Percentiles rank a stretch among this genome's conserved stretches.
phyloP scores from a whole-genome alignment of 192 early-diverging fungal genomes.

The Mortierella hygrophila region DNA sequence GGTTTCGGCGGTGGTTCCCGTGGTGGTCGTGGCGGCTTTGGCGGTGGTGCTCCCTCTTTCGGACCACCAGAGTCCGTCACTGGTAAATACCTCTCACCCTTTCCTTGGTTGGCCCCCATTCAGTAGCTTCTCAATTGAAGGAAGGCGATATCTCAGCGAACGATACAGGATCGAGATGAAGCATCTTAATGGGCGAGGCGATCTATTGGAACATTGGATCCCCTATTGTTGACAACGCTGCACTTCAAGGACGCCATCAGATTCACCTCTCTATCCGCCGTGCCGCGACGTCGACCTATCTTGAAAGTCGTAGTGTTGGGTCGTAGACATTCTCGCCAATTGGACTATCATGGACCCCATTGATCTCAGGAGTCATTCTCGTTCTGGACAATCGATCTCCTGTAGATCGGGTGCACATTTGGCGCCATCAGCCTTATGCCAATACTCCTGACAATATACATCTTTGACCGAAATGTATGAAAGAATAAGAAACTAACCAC shows the following conservation, averaged over 20 bases:
- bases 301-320: too few relatives aligned
- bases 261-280: too few relatives aligned
- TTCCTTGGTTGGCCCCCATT: background rate
- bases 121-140: background rate
- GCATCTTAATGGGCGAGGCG: background rate
- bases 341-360: too few relatives aligned
- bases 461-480: background rate
- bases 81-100: conserved; percentile 41
- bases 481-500: background rate
- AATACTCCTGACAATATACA: background rate
- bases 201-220: background rate
- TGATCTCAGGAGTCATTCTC: too few relatives aligned
- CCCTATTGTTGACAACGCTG: background rate
- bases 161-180: background rate
- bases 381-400: too few relatives aligned
- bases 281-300: too few relatives aligned
- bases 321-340: too few relatives aligned
- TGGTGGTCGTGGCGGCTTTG: conserved; percentile 66
- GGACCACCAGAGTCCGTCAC: conserved; percentile 86
- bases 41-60: conserved; percentile 63
- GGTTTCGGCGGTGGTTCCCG: conserved; percentile 60
- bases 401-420: too few relatives aligned
- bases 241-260: too few relatives aligned
- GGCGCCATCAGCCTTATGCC: background rate
- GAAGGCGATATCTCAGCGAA: background rate